Evolutionary conservation across 2,329 filamentous ascomycete genomes (phyloP).

Genomic region (Dichotomopilus funicola): DNA sequence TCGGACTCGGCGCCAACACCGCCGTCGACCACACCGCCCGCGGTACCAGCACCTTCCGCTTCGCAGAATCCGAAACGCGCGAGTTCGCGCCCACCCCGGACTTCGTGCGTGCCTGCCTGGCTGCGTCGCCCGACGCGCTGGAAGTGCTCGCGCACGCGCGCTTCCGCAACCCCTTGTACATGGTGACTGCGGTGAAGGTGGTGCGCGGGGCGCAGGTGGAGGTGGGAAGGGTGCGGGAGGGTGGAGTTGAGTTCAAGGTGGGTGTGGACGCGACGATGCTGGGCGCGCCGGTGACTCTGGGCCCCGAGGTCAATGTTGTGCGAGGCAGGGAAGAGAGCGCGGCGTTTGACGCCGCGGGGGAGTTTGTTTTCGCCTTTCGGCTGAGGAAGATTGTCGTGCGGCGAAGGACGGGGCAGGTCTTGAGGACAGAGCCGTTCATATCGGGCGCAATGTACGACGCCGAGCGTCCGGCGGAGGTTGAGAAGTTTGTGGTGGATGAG

Average conservation of each 20-base stretch:
- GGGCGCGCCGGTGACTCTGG: background rate
- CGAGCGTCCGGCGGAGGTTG: too few relatives aligned
- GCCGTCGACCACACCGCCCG: too few relatives aligned
- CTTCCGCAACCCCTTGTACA: background rate
- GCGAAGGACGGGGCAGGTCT: too few relatives aligned
- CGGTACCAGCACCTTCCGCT: too few relatives aligned
- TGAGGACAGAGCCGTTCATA: too few relatives aligned
- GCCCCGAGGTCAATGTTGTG: background rate
- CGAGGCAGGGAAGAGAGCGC: background rate
- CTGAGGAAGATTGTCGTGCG: background rate
- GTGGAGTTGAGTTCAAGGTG: background rate
- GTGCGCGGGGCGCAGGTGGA: background rate
- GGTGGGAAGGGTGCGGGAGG: background rate
- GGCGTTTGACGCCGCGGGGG: background rate
- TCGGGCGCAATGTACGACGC: too few relatives aligned
- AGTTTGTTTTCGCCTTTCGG: slow-evolving; percentile 1
- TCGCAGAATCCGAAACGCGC: background rate
- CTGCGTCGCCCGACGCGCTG: background rate
- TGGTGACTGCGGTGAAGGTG: background rate
- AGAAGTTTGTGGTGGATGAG: too few relatives aligned
- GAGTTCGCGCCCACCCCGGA: background rate
- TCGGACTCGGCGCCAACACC: too few relatives aligned
- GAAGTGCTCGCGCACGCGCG: background rate
- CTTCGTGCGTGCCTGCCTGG: background rate
- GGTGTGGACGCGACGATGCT: background rate